Base-by-base conservation (phyloP, 2,329 filamentous ascomycete genomes). In the Colletotrichum sp. region DNA sequence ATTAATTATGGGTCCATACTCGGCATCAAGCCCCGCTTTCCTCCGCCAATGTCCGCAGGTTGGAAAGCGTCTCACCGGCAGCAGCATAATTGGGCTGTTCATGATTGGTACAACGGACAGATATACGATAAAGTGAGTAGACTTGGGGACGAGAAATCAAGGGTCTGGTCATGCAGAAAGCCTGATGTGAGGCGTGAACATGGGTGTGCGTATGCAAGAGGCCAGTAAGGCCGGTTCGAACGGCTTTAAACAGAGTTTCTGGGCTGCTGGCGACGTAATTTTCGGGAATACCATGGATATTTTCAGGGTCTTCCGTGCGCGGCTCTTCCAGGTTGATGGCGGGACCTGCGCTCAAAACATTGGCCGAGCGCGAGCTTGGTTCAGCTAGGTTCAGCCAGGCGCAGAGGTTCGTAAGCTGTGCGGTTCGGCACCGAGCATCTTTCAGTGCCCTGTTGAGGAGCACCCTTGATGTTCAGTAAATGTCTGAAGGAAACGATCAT, bases 221-320 rank as follows among this genome's bases (percentile, higher is more conserved):
- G 16, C 33, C 47, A 64, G 67, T 36, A 55, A 62, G 64, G 21
- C 38, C 66, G 29, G 21, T 34, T 12, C 21, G 57, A 38, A 21
- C 69, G 38, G 64, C 69, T 47, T 43, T n/a, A 33, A 58, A 68
- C 24, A 68, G 21, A 71, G 36, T 71, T 68, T 70, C 24, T 21
- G n/a, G 9, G 15, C 64, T 6, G 43, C 36, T 21, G 55, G 38
- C 33, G 18, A 59, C 66, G 66, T 58, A 24, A 61, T 47, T 34
- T 33, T 57, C 59, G 66, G 66, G 29, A 63, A 59, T 61, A 61
- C 38, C 7, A 27, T 34, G 34, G 34, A 33, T 6, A 29, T 36
- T 47, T 31, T 67, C 54, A 57, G 69, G 7, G 34, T 62, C 59
- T 62, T 33, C 33, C 33, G 43, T 58, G 27, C 31, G 27, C 11